Evolutionary conservation across 768 basidiomycete genomes (phyloP), one percentile per base, ranked within the genome.

Genomic region (Agaricus blazei): DNA sequence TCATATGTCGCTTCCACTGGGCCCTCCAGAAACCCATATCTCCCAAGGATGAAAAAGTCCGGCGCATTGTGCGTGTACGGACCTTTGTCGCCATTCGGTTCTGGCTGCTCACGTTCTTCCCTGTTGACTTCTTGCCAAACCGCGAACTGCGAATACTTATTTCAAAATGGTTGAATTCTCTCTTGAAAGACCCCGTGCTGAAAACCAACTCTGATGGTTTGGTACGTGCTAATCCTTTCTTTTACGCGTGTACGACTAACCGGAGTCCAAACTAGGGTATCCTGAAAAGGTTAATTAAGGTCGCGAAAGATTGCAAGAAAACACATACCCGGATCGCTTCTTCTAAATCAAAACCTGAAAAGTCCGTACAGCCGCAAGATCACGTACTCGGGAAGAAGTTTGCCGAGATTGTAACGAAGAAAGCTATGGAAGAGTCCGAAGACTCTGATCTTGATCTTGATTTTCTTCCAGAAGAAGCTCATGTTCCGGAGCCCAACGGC

Each of bases 1-100:
- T 97, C 48, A 88, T 93, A 28, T 86, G 84, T 58, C 82, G 94
- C 27, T 96, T 96, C 67, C 88, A 92, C 64, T 96, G 93, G 94
- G 85, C 92, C 1, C 70, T 93, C 45, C 78, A 80, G 55, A 71
- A 74, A 29, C 66, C 77, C 0, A 63, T 68, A 4, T 77, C 79
- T 5, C 46, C 62, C 24, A 78, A 82, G 47, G 92, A 93, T 63
- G 87, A 90, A 58, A 79, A 79, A 52, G 80, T 85, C 34, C 78
- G 85, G 53, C 79, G 85, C 50, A 85, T 94, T 52, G 91, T 93
- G 26, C 81, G 91, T 42, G 90, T 93, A 8, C 77, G 94, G 64
- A 95, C 93, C 9, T 94, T 93, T 65, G 88, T 92, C 31, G 91
- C 92, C 4, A 83, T 95, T 52, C 81, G 91, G 42, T 92, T 92